Evolutionary conservation across 805 yeast species (phyloP).

Genomic region (Ogataea allantospora): DNA sequence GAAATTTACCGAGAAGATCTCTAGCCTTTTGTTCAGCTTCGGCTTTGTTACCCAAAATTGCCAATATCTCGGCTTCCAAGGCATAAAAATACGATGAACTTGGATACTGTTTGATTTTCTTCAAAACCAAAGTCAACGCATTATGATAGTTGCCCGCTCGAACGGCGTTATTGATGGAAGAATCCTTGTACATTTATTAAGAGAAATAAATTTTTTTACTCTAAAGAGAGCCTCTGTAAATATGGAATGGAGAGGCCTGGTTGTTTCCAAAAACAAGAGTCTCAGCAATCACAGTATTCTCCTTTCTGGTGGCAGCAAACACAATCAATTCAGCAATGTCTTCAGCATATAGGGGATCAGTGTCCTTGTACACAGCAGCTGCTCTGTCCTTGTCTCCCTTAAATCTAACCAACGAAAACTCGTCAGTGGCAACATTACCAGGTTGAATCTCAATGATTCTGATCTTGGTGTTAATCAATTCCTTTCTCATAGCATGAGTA

Average conservation of each 20-base stretch:
- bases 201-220: constrained; percentile 3
- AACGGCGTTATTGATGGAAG: constrained; percentile 24
- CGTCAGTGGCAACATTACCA: constrained; percentile 73
- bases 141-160: constrained; percentile 47
- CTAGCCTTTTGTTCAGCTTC: constrained; percentile 36
- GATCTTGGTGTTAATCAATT: constrained; percentile 50
- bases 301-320: constrained; percentile 63
- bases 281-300: constrained; percentile 76
- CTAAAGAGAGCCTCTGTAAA: constrained; percentile 38
- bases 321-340: constrained; percentile 76
- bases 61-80: constrained; percentile 37
- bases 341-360: constrained; percentile 67
- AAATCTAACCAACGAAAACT: constrained; percentile 63
- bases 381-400: constrained; percentile 62
- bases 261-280: constrained; percentile 78
- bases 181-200: constrained; percentile 26
- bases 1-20: constrained; percentile 36
- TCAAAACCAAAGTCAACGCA: constrained; percentile 50
- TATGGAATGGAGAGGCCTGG: constrained; percentile 77
- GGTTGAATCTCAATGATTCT: constrained; percentile 76
- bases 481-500: constrained; percentile 62
- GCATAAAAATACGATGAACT: constrained; percentile 54
- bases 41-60: constrained; percentile 33
- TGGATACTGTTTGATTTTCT: constrained; percentile 55
- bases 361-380: constrained; percentile 61